Evolutionary conservation across 169 alveolate genomes (phyloP).

Genomic region (Pseudocohnilembus persalinus): DNA sequence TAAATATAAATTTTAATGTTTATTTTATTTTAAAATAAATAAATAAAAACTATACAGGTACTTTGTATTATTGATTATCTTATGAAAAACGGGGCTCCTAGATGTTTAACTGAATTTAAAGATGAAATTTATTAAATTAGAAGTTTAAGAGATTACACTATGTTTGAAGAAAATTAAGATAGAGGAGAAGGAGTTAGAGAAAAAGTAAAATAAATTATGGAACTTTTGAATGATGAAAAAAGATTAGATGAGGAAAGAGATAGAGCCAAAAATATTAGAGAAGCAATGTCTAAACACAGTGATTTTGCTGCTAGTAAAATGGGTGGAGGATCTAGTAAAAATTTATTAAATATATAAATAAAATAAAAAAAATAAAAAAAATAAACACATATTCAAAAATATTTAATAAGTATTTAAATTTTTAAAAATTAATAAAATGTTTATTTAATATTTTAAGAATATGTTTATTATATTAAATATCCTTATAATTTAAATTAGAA

Average conservation of each 20-base stretch:
- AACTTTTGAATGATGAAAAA: constrained; percentile 53
- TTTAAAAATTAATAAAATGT: no score
- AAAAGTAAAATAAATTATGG: constrained; percentile 44
- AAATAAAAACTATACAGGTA: neutral
- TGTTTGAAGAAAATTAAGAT: constrained; percentile 51
- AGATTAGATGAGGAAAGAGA: constrained; percentile 69
- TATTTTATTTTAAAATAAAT: no score
- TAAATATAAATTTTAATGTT: no score
- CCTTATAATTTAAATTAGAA: no score
- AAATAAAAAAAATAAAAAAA: no score
- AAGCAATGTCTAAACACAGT: constrained; percentile 35
- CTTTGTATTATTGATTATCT: constrained; percentile 51
- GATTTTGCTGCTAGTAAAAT: constrained; percentile 4
- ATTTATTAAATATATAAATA: no score
- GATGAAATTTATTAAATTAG: constrained; percentile 63
- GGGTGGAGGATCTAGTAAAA: neutral
- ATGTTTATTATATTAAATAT: no score
- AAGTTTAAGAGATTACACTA: constrained; percentile 50
- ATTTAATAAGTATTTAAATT: neutral
- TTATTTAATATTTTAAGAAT: no score
- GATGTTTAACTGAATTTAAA: constrained; percentile 57
- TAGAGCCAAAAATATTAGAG: constrained; percentile 56
- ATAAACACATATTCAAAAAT: no score
- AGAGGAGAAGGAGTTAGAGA: constrained; percentile 62
- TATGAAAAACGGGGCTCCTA: constrained; percentile 70